Evolutionary conservation across 495 filamentous ascomycete species (phyloP), one percentile per base, ranked within the genome.

Genomic region (Hypoxylon perforatum): DNA sequence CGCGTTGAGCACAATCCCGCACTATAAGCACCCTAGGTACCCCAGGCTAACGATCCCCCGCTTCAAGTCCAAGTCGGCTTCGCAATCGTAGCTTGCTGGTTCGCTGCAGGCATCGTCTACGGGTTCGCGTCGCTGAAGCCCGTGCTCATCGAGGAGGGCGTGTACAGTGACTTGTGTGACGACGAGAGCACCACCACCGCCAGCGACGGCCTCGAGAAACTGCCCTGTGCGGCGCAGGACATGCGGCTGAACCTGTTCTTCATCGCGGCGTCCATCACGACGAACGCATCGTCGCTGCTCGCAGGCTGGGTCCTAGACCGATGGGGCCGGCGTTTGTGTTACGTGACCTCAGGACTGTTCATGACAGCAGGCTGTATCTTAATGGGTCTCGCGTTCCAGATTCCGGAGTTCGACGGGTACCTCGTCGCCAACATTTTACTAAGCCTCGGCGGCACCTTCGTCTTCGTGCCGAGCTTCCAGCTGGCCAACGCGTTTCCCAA

Each of bases 81-180:
- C 42, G 87, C 87, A 1, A 80, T 88, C 5, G 65, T 89, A 11
- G 86, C 86, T 59, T 90, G 88, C 70, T 86, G 89, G 65, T 77
- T 88, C 50, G 85, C 87, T 4, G 85, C 90, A 3, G 90, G 90
- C 1, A 81, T 90, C 52, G 87, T 91, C 4, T 92, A 92, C 73
- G 90, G 90, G 5, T 92, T 89, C 75, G 89, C 90, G 2, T 90
- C 90, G 4, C 76, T 92, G 47, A 92, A 91, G 66, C 90, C 90
- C 0, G 82, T 92, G 1, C 71, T 92, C 25, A 80, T 92, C 25
- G 75, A 81, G 10, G 87, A 91, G 71, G 85, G 86, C 0, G 88
- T 91, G 5, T 92, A 91, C 70, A 77, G 80, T 19, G 77, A 88
- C 21, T 69, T 77, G 21, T 92, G 90, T 63, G 59, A 80, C 60